Conservation (phyloP, 2,329 filamentous ascomycete species). For the Penicillium sp. region DNA sequence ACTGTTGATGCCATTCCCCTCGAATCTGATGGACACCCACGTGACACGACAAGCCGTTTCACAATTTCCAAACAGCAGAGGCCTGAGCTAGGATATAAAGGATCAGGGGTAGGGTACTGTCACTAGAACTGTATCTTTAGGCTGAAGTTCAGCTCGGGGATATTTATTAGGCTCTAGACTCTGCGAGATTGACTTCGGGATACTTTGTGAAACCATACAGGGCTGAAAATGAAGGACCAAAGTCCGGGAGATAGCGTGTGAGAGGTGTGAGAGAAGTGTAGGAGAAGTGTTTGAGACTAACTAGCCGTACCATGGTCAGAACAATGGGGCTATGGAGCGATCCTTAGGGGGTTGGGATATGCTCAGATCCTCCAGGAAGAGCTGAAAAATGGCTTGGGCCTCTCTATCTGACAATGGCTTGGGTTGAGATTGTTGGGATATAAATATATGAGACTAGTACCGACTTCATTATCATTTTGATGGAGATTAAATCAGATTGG, state of each 20-base stretch:
- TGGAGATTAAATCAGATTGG: background rate
- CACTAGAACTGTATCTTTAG: background rate
- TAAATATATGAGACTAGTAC: background rate
- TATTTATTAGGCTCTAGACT: background rate
- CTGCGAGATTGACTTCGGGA: background rate
- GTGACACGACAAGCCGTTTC: slow-evolving; percentile 16
- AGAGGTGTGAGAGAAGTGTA: background rate
- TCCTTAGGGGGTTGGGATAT: background rate
- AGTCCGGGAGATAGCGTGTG: background rate
- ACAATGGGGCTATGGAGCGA: background rate
- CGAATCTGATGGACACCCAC: slow-evolving; percentile 3
- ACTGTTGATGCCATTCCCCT: background rate
- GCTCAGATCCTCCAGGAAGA: background rate
- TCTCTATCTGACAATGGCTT: background rate
- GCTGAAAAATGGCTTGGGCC: background rate
- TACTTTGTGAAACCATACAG: background rate
- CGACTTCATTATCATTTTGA: background rate
- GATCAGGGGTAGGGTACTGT: background rate
- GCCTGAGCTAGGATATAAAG: slow-evolving; percentile 4
- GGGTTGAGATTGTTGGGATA: background rate
- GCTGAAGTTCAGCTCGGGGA: background rate
- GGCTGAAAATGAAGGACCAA: background rate
- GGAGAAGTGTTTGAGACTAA: background rate
- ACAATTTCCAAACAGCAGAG: slow-evolving; percentile 9
- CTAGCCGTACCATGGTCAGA: background rate